Base-by-base conservation (phyloP, 139 green algal species). In the Coelastrella sp. region DNA sequence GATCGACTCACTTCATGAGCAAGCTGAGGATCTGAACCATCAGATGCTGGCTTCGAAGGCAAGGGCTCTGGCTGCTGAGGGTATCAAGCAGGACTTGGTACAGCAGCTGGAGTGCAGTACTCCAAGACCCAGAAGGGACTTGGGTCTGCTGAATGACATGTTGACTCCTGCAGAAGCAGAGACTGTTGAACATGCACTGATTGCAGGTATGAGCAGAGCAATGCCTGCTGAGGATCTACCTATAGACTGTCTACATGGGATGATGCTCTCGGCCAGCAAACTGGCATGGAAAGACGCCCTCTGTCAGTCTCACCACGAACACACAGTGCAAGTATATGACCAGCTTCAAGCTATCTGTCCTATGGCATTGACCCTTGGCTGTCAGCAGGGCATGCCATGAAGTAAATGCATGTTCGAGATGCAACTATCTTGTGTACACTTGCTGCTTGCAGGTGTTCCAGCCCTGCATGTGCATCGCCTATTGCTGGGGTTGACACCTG, bases 161-260 rank as follows among this genome's bases (percentile, higher is more conserved):
- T n/a, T 91, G 61, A 60, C 35, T 19, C 19, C 74, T 27, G 49
- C 24, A 24, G 78, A 91, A 68, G 49, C 60, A 10, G 20, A 65
- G 65, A 35, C 87, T 35, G 56, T 91, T 24, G 87, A 91, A 65
- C 87, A 91, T 63, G 87, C 87, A 24, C 87, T 91, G 4, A 63
- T 87, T 66, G 78, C 63, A 74, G 78, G 87, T 84, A 60, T 49
- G 35, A 49, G 35, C 35, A 49, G 1, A 49, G 35, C 35, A 49
- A 5, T 49, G 35, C 35, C 35, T 49, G 35, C 35, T 57, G 78
- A 22, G 68, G 3, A 24, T 9, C 6, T 6, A 17, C 63, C 7
- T 0, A 6, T 70, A 9, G 63, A 70, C 12, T 70, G 12, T 14
- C 5, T 17, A 70, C 63, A 70, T 22, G 63, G 63, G 15, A 22